A percentile compares a stretch with the other conserved stretches of the same genome.
phyloP scores from a whole-genome alignment of 495 filamentous ascomycete genomes.

The Thermothielavioides terrestris region DNA sequence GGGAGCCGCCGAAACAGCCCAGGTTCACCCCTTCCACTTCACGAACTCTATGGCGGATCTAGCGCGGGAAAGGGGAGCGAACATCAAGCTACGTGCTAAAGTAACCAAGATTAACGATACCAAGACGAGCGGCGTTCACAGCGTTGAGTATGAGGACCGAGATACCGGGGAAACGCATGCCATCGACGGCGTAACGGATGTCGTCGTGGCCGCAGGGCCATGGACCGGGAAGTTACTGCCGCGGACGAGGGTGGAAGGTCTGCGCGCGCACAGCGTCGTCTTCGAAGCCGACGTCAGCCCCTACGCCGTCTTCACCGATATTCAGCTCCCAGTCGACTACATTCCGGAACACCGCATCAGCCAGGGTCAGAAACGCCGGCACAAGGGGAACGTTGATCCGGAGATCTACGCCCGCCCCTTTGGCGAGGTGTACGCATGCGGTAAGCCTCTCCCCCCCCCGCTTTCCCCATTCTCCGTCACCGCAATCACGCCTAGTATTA shows the following conservation, averaged over 20 bases:
- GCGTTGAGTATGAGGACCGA: conserved; percentile 68
- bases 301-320: conserved; percentile 86
- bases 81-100: conserved; percentile 56
- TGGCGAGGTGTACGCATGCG: conserved; percentile 85
- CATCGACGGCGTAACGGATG: conserved; percentile 67
- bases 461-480: not conserved
- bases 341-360: conserved; percentile 34
- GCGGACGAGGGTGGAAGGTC: conserved; percentile 64
- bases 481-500: too few species aligned
- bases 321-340: conserved; percentile 59
- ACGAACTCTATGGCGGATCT: conserved; percentile 80
- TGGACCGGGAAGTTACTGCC: conserved; percentile 77
- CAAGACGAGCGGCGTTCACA: conserved; percentile 44
- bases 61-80: conserved; percentile 64
- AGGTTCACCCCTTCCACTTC: conserved; percentile 91
- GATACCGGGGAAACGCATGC: conserved; percentile 37
- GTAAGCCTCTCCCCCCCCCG: conserved; percentile 17
- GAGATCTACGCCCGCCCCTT: conserved; percentile 91
- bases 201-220: conserved; percentile 79
- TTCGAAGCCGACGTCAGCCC: conserved; percentile 72
- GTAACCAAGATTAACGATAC: conserved; percentile 46
- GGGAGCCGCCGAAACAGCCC: conserved; percentile 59
- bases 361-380: conserved; percentile 43
- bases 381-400: conserved; percentile 59
- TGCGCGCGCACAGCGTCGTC: conserved; percentile 86